A percentile compares a stretch with the other conserved stretches of the same genome.
Conservation (phyloP, 2,329 filamentous ascomycete species). For the Fusarium falciforme region DNA sequence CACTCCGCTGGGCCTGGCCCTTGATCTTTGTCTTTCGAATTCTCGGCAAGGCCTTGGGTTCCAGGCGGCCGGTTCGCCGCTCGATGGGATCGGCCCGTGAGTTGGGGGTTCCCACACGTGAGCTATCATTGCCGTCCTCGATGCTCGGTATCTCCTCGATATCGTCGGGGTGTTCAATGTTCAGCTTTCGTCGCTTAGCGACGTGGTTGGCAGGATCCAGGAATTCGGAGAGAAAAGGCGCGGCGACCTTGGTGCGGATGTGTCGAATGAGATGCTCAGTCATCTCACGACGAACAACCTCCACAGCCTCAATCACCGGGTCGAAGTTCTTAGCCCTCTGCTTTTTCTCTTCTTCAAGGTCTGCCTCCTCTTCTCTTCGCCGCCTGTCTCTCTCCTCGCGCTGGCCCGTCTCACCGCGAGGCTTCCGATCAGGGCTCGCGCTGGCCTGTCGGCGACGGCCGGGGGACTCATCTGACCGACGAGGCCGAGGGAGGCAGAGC, state of each 20-base stretch:
- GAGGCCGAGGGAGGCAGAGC: slow-evolving; percentile 60
- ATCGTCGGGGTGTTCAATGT: slow-evolving; percentile 77
- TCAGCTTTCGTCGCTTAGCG: slow-evolving; percentile 82
- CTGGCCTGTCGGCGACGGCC: slow-evolving; percentile 47
- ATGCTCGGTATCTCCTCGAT: slow-evolving; percentile 62
- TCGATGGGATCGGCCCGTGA: slow-evolving; percentile 72
- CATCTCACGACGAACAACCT: slow-evolving; percentile 82
- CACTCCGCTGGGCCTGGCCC: slow-evolving; percentile 65
- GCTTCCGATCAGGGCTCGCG: slow-evolving; percentile 49
- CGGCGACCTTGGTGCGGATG: slow-evolving; percentile 87
- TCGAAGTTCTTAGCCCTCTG: slow-evolving; percentile 89
- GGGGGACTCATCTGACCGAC: slow-evolving; percentile 40
- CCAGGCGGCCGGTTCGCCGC: slow-evolving; percentile 66
- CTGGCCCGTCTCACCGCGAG: slow-evolving; percentile 37
- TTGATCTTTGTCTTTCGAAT: slow-evolving; percentile 77
- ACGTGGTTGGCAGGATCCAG: slow-evolving; percentile 85
- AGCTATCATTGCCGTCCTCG: slow-evolving; percentile 71
- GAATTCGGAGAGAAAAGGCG: slow-evolving; percentile 81
- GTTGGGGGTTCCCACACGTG: slow-evolving; percentile 73
- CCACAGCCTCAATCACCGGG: slow-evolving; percentile 85
- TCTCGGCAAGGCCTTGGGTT: slow-evolving; percentile 73
- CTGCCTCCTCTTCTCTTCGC: slow-evolving; percentile 80
- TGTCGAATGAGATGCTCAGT: slow-evolving; percentile 89
- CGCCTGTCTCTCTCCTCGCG: slow-evolving; percentile 72
- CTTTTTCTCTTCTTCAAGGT: slow-evolving; percentile 90